Evolutionary conservation across 139 green algal genomes (phyloP).

Genomic region (Closterium sp.): DNA sequence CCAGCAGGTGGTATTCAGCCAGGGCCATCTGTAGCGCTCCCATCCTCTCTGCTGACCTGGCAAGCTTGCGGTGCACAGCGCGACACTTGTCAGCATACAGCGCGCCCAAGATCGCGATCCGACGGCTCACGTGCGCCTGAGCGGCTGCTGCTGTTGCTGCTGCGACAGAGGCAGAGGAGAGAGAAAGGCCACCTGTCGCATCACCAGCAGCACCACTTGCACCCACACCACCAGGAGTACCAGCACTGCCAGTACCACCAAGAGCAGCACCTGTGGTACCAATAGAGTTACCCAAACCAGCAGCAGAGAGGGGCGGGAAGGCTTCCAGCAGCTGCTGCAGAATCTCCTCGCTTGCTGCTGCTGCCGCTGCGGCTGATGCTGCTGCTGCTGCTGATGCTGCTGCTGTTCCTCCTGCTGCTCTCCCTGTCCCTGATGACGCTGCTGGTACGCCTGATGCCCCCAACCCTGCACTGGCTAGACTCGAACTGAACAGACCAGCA

Average conservation of each 20-base stretch:
- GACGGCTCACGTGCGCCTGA: conserved; percentile 35
- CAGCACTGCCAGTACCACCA: neutral
- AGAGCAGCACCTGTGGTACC: neutral
- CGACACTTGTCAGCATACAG: conserved; percentile 62
- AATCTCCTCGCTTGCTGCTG: neutral
- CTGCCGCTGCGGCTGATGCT: neutral
- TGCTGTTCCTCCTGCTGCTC: neutral
- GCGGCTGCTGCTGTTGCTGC: conserved; percentile 6
- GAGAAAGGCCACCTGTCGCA: neutral
- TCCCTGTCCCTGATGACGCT: neutral
- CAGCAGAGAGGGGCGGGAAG: neutral
- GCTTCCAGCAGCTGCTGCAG: neutral
- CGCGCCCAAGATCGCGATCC: conserved; percentile 52
- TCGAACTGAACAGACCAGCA: neutral
- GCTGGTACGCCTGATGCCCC: neutral
- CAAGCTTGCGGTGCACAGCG: conserved; percentile 41
- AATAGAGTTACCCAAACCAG: neutral
- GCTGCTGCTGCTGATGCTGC: neutral
- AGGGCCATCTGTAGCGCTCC: conserved; percentile 18
- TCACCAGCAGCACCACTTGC: neutral
- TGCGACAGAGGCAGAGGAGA: neutral
- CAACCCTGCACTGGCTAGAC: neutral
- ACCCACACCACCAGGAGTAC: neutral
- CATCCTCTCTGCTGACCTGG: conserved; percentile 33
- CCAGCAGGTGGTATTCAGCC: neutral